Base-by-base conservation (phyloP, 2,329 filamentous ascomycete species). In the Basipetospora sp. region DNA sequence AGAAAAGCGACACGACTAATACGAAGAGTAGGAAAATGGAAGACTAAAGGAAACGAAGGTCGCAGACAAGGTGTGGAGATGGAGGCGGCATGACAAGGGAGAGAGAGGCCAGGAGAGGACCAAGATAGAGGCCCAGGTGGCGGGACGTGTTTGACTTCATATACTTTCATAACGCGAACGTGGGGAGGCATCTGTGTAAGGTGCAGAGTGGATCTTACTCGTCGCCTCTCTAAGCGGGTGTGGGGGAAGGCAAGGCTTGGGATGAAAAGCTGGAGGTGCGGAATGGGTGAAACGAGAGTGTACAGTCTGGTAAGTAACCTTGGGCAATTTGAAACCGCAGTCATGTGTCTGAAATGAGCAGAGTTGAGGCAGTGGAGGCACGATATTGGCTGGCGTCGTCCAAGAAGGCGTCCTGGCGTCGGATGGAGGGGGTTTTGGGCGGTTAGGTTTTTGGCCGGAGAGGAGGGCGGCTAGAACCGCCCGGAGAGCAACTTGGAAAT, bases 341-440 rank as follows among this genome's bases (percentile, higher is more conserved):
- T 54, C 44, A 54, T 62, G 67, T 71, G 55, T 71, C 65, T 60
- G 54, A 64, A 63, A 47, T 48, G 51, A 49, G 53, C 52, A 55
- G 58, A 56, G 48, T 53, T 48, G 46, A 44, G 49, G 44, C 45
- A 53, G 61, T 47, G 53, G 57, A 55, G 55, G 53, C 53, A 56
- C 57, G 59, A 65, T 60, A 71, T 70, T 72, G 68, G 68, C 59
- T 34, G 22, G 25, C 31, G 15, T 8, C 22, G 4, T 28, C 15
- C 62, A 52, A 49, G 47, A 45, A 42, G 59, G 63, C 61, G 62
- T 61, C 54, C 64, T 61, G 67, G n/a, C n/a, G n/a, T n/a, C n/a
- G n/a, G n/a, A n/a, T n/a, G n/a, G n/a, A n/a, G n/a, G 56, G 65
- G 57, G 53, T 55, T 54, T 50, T 49, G 58, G 62, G 63, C 61